Base-by-base conservation (phyloP, 2,329 filamentous ascomycete genomes). In the Aureobasidium vineae region DNA sequence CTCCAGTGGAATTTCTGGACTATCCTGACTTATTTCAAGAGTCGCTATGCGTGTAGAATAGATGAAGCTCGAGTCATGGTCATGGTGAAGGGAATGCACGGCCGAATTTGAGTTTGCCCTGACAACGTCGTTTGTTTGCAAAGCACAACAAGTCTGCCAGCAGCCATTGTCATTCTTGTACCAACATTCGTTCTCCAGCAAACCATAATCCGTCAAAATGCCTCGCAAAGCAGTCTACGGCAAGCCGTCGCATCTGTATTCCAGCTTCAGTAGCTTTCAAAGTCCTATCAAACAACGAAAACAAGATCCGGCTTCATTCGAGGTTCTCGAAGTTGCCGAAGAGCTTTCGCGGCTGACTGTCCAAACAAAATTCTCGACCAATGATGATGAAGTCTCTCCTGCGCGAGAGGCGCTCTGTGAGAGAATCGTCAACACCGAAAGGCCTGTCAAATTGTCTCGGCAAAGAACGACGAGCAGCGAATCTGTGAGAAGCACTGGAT, bases 191-290 rank as follows among this genome's bases (percentile, higher is more conserved):
- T 49, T 40, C 47, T 49, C n/a, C 23, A 64, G 23, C 28, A 41
- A n/a, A 45, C 16, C 56, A 43, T 31, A 49, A 57, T n/a, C 26
- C 26, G 21, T 31, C 47, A 57, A 28, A 43, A 77, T 77, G 74
- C 75, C 74, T 59, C 72, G 73, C 3, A 75, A 75, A 64, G 70
- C 76, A 65, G 75, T 77, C 5, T 79, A 79, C 67, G 78, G 78
- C 31, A 79, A 78, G 70, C 74, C 75, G n/a, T 71, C 74, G 28
- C 70, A 71, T 68, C 70, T 71, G 13, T 73, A 71, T 68, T 71
- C 71, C 52, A 63, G 71, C 33, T 66, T 70, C 40, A 69, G 67
- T 13, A 66, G 68, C 40, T 71, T 72, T 47, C 71, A 69, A 40
- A 74, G 72, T 64, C 72, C 72, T 11, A 68, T 72, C n/a, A 67